Percentiles rank a stretch among this genome's conserved stretches.
phyloP scores from a whole-genome alignment of 108 stramenopile species.

The Aurantiochytrium sp. region DNA sequence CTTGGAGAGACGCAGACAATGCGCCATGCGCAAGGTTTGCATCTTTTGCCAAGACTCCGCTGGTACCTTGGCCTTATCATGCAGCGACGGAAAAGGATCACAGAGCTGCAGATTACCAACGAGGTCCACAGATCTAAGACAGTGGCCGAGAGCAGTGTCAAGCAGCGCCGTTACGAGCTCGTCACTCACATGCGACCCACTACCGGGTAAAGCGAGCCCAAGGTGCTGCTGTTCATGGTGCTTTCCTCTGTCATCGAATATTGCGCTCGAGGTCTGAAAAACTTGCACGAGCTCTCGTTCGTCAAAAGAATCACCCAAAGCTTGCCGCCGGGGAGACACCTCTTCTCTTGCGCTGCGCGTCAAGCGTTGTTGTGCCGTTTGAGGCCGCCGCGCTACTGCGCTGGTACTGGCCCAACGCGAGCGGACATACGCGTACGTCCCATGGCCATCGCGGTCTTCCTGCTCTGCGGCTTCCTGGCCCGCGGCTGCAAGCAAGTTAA shows the following conservation, averaged over 20 bases:
- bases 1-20: not conserved
- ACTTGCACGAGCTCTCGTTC: not conserved
- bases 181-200: not conserved
- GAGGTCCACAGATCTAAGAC: not conserved
- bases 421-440: not conserved
- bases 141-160: not conserved
- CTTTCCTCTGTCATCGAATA: no score
- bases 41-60: not conserved
- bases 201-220: not conserved
- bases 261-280: no score
- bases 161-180: not conserved
- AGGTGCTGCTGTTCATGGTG: not conserved
- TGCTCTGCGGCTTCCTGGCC: not conserved
- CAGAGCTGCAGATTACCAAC: not conserved
- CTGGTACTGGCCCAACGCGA: not conserved
- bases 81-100: not conserved
- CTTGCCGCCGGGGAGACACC: not conserved
- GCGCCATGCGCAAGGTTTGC: not conserved
- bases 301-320: not conserved
- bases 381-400: not conserved
- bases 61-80: not conserved
- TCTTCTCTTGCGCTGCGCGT: not conserved
- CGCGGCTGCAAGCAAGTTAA: not conserved
- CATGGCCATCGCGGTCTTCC: not conserved
- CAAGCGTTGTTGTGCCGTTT: not conserved